These are phyloP conservation scores for Talaromyces trachyspermus DNA, from an alignment of 495 filamentous ascomycete species.

Conservation along the genomic window DNA sequence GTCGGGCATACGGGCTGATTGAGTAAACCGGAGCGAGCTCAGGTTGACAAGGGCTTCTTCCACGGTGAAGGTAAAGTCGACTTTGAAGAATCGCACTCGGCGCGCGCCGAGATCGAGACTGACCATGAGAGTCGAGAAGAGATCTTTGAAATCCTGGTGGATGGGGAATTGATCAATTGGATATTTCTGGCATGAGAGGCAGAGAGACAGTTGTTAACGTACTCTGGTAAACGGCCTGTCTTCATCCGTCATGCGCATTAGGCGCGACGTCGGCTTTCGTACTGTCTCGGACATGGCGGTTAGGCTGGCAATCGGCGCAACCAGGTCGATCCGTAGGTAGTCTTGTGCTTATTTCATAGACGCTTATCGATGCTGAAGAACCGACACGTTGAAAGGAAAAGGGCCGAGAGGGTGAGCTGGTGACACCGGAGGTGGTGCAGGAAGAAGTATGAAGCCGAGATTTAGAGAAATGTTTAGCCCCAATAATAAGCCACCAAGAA, in stretches of 20 bases:
- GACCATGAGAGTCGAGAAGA: constrained; percentile 83
- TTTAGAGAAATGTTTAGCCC: too few relatives aligned
- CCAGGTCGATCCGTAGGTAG: too few relatives aligned
- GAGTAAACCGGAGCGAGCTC: constrained; percentile 82
- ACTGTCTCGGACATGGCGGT: constrained; percentile 30
- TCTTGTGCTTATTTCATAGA: too few relatives aligned
- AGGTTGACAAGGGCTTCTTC: constrained; percentile 89
- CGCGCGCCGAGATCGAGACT: constrained; percentile 70
- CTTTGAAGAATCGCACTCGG: constrained; percentile 64
- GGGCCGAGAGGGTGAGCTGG: too few relatives aligned
- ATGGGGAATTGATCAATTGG: not conserved
- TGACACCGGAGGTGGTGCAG: too few relatives aligned
- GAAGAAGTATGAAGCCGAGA: too few relatives aligned
- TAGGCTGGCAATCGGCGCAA: not conserved
- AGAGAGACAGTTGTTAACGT: constrained; percentile 1
- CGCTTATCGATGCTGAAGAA: too few relatives aligned
- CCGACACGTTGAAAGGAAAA: not conserved
- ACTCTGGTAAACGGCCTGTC: constrained; percentile 79
- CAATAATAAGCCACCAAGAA: too few relatives aligned
- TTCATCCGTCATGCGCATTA: constrained; percentile 85
- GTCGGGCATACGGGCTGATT: constrained; percentile 88
- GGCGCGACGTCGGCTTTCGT: constrained; percentile 79
- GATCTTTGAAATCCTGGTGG: constrained; percentile 71
- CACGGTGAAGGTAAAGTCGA: constrained; percentile 78
- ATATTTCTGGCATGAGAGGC: too few relatives aligned